phyloP scores from a whole-genome alignment of 345 rosid genomes.

The Acer negundo region DNA sequence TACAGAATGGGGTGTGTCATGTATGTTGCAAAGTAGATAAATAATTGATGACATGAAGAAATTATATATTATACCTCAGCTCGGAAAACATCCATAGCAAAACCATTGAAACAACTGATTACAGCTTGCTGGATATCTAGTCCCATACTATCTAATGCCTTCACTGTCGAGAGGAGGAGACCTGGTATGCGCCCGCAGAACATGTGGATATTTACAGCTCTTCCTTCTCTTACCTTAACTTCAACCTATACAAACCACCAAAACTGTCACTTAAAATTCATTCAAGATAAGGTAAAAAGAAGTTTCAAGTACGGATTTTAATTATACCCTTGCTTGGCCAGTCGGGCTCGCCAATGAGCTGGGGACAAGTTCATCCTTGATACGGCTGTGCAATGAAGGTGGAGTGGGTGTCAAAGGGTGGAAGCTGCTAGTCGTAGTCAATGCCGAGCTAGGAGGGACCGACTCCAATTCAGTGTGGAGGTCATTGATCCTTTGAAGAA shows the following conservation, averaged over 20 bases:
- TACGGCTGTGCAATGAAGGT: constrained; percentile 60
- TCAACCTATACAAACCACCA: constrained; percentile 46
- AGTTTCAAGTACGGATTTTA: not conserved
- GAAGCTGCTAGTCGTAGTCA: constrained; percentile 57
- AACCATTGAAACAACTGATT: constrained; percentile 79
- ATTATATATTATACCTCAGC: constrained; percentile 57
- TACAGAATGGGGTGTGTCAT: not conserved
- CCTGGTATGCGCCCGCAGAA: constrained; percentile 73
- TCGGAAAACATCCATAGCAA: constrained; percentile 74
- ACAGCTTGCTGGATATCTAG: constrained; percentile 82
- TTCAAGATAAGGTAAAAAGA: not conserved
- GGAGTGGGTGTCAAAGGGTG: constrained; percentile 86
- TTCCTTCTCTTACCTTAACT: constrained; percentile 74
- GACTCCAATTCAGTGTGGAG: constrained; percentile 89
- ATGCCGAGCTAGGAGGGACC: constrained; percentile 48
- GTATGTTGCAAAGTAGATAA: constrained; percentile 1
- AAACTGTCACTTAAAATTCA: not conserved
- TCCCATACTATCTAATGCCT: constrained; percentile 72
- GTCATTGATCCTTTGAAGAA: constrained; percentile 87
- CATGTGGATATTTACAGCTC: constrained; percentile 87
- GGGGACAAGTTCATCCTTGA: constrained; percentile 81
- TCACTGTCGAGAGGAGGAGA: constrained; percentile 68
- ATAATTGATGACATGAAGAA: constrained; percentile 6
- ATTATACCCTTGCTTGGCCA: constrained; percentile 71
- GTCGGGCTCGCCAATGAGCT: constrained; percentile 74